Conservation (phyloP, 306 rosid genomes). For the Crataegus laevigata region DNA sequence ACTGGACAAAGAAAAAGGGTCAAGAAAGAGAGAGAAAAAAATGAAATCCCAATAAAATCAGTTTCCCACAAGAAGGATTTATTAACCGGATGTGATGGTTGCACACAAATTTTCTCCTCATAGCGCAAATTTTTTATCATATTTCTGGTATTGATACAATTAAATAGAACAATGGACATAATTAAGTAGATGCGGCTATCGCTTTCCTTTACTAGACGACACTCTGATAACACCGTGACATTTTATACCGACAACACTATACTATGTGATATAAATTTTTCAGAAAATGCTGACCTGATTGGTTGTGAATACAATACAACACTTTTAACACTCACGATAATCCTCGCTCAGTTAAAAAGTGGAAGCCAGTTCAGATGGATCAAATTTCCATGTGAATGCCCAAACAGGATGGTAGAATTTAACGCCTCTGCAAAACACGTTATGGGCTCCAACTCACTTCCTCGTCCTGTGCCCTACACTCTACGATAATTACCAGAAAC, state of each 20-base stretch:
- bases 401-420: constrained; percentile 2
- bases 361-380: not conserved
- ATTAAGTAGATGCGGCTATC: no score
- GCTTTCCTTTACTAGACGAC: no score
- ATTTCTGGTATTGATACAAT: no score
- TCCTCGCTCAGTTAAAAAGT: not conserved
- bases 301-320: no score
- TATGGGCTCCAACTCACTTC: constrained; percentile 45
- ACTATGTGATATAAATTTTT: no score
- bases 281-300: no score
- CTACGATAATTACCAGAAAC: not conserved
- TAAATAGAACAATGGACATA: no score
- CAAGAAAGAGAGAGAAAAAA: not conserved
- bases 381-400: constrained; percentile 1
- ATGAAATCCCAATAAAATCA: not conserved
- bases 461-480: constrained; percentile 29
- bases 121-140: accelerated
- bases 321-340: no score
- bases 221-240: no score
- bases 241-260: no score
- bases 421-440: constrained; percentile 5
- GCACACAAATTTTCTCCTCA: no score
- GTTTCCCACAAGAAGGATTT: not conserved
- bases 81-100: no score
- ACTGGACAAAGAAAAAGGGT: not conserved